Evolutionary conservation across 2,329 filamentous ascomycete genomes (phyloP), one percentile per base, ranked within the genome.

Genomic region (Cladophialophora exuberans): DNA sequence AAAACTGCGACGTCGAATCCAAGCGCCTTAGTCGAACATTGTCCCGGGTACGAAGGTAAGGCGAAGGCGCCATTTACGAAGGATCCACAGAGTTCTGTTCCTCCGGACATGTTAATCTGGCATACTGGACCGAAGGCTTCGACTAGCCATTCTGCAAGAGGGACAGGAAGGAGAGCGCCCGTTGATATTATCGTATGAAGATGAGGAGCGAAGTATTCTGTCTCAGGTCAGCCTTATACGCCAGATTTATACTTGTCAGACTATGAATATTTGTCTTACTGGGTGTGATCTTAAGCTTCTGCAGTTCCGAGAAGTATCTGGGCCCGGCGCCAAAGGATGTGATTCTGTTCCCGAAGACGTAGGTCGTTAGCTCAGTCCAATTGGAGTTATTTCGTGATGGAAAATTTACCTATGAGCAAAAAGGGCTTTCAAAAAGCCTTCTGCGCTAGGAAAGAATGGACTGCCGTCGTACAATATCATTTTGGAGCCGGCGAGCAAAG

Each of bases 381-480:
- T 15, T 17, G n/a, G 15, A 26, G 5, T 15, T 15, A 46, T 33
- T 13, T n/a, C n/a, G n/a, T n/a, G n/a, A n/a, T n/a, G n/a, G n/a
- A 20, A 31, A 20, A 41, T 13, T 42, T 22, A 35, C 31, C 71
- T 1, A 84, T 73, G 6, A 15, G 15, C 11, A 23, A 46, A 45
- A 1, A 46, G 11, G 7, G 28, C 72, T 1, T 84, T 73, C 6
- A 81, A 72, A 62, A 90, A 83, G 1, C 81, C 77, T 15, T 74
- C 78, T 1, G 83, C 73, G 57, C 88, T 83, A 0, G 89, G 89
- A 38, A 83, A 73, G 70, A 94, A 90, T 0, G 90, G 90, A 4
- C 85, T 90, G 2, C 89, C 90, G 66, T 95, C 90, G 67, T 94
- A 94, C 11, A 93, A 74, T 1, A 94, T 71, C 1, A 80, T 74